Evolutionary conservation across 768 basidiomycete species (phyloP).

Genomic region (Trametes cingulata): DNA sequence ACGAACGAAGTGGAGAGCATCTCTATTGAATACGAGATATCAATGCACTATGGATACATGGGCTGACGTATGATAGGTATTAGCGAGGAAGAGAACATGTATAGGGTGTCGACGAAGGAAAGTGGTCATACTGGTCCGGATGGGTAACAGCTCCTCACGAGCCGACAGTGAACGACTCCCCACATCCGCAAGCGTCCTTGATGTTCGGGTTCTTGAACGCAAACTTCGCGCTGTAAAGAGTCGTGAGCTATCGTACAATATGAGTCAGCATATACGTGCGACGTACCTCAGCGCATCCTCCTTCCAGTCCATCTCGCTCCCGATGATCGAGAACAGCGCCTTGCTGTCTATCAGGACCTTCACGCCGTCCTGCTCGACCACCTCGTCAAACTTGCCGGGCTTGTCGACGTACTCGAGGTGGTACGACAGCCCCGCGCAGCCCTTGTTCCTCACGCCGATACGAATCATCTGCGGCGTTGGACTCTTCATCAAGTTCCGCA

Average conservation of each 20-base stretch:
- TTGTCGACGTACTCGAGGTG: conserved; percentile 94
- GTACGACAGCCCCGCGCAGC: conserved; percentile 90
- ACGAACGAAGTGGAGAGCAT: conserved; percentile 9
- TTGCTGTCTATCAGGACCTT: conserved; percentile 94
- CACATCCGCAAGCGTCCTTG: conserved; percentile 93
- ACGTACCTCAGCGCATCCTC: conserved; percentile 87
- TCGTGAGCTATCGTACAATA: conserved; percentile 5
- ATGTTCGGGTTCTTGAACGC: conserved; percentile 91
- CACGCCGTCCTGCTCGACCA: conserved; percentile 95
- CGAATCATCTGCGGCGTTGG: conserved; percentile 92
- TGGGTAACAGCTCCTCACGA: conserved; percentile 20
- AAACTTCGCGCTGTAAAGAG: conserved; percentile 66
- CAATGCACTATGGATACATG: conserved; percentile 18
- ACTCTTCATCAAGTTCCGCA: conserved; percentile 71
- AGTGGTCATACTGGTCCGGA: conserved; percentile 8
- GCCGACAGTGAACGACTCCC: conserved; percentile 82
- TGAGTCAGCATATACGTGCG: conserved; percentile 8
- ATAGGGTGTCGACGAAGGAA: neutral
- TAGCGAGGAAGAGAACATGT: conserved; percentile 1
- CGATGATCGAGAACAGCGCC: conserved; percentile 96
- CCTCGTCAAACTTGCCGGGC: conserved; percentile 91
- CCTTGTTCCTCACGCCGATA: conserved; percentile 95
- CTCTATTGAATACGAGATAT: conserved; percentile 3
- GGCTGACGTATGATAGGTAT: conserved; percentile 14
- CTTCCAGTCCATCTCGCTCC: conserved; percentile 98